Base-by-base conservation (phyloP, 169 alveolate genomes). In the Plasmodium fragile region DNA sequence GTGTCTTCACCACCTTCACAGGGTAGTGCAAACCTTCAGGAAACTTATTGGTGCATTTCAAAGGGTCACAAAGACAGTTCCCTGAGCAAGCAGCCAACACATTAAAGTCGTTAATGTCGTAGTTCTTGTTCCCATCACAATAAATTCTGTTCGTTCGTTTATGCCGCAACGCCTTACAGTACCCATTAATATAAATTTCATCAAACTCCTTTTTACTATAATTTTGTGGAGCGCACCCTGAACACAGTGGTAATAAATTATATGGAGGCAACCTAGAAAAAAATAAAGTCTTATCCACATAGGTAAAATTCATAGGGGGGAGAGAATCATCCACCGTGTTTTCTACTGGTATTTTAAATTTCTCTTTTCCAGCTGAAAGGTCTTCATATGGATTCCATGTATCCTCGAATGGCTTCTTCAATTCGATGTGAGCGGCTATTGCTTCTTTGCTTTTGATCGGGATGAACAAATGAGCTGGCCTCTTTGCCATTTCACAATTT, bases 281-380 rank as follows among this genome's bases (percentile, higher is more conserved):
- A 87, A 52, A 95, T 3, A 95, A 45, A 0, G 95, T 95, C 79
- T 94, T 95, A 52, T 92, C 79, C 0, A 95, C 96, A 71, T 94
- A 96, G 41, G 98, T 95, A 81, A 96, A 96, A 49, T 92, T 97
- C 93, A 95, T 91, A 30, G 98, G 98, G 13, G 98, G 98, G 18
- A 80, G 81, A 7, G 83, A 81, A 34, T 80, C 71, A 94, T 96
- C 98, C 22, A 96, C 97, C n/a, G 59, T 70, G 87, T 96, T 96
- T 36, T 90, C 95, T 25, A 95, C 98, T 4, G 97, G 96, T 1
- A 96, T 94, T 8, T 97, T 97, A 79, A 95, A 91, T 0, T 65
- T 71, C 80, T 96, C 98, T 36, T 93, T 77, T 4, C 98, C 98
- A 53, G 96, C 97, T 22, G 97, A 95, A 32, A 96, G 82, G 78